Conservation (phyloP, 768 basidiomycete genomes). For the Leucosporidium creatinivorum region DNA sequence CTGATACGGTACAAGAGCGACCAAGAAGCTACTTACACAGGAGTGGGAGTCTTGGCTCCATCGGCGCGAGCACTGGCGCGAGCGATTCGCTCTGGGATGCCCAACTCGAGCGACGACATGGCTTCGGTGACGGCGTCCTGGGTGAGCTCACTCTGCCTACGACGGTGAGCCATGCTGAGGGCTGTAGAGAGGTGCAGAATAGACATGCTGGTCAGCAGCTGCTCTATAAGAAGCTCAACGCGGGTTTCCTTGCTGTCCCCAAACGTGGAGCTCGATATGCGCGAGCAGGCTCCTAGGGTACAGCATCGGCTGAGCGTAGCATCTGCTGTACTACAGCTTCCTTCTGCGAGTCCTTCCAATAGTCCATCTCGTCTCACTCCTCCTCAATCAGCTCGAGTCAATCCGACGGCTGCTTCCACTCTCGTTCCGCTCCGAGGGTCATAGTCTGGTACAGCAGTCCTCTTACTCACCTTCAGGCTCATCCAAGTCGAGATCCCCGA, state of each 20-base stretch:
- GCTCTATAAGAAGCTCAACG: too few relatives aligned
- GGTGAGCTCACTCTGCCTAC: conserved; percentile 24
- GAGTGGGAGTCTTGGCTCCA: conserved; percentile 29
- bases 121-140: conserved; percentile 33
- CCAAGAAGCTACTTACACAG: conserved; percentile 14
- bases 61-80: conserved; percentile 33
- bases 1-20: not conserved
- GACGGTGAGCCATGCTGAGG: conserved; percentile 29
- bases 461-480: conserved; percentile 10
- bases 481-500: conserved; percentile 12
- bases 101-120: conserved; percentile 28
- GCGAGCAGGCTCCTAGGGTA: too few relatives aligned
- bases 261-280: too few relatives aligned
- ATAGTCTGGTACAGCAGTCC: not conserved
- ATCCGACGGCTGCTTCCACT: too few relatives aligned
- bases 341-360: too few relatives aligned
- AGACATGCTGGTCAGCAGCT: not conserved
- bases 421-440: not conserved
- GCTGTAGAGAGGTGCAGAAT: conserved; percentile 4
- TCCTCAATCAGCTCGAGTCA: too few relatives aligned
- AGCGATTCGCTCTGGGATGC: conserved; percentile 28
- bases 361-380: too few relatives aligned
- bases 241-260: too few relatives aligned
- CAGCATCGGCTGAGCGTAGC: too few relatives aligned
- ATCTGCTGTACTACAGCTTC: too few relatives aligned